These are phyloP conservation scores for Euphrasia confusa DNA, from an alignment of 257 asterid genomes.

Conservation along the genomic window DNA sequence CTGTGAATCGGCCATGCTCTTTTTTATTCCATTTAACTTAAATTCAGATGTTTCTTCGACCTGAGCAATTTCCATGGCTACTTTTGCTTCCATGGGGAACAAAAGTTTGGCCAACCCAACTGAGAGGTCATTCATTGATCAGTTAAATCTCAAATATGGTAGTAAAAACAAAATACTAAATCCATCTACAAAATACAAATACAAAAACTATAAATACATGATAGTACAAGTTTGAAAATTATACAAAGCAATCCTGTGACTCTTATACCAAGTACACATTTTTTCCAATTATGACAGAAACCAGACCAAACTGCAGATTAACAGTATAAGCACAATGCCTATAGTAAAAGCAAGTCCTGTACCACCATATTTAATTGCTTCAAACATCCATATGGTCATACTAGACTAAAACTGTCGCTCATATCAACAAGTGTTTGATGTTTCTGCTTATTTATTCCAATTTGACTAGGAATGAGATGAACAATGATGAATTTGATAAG, in stretches of 20 bases:
- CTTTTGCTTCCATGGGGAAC: slow-evolving; percentile 88
- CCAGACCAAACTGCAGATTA: background rate
- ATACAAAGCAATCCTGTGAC: slow-evolving; percentile 7
- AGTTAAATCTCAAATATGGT: slow-evolving; percentile 19
- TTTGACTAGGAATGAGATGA: slow-evolving; percentile 7
- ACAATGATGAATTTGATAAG: background rate
- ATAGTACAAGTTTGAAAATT: slow-evolving; percentile 6
- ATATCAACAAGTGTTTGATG: background rate
- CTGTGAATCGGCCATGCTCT: slow-evolving; percentile 37
- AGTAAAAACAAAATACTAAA: slow-evolving; percentile 6
- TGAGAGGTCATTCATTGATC: slow-evolving; percentile 30
- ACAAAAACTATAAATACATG: slow-evolving; percentile 17
- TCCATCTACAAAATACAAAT: slow-evolving; percentile 2
- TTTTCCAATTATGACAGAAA: slow-evolving; percentile 6
- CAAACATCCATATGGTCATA: background rate
- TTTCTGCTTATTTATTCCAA: slow-evolving; percentile 7
- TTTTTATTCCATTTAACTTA: slow-evolving; percentile 38
- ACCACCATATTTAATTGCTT: background rate
- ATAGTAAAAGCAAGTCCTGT: background rate
- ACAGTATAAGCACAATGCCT: background rate
- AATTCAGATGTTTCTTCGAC: slow-evolving; percentile 74
- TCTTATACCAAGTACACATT: slow-evolving; percentile 5
- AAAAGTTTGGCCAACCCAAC: slow-evolving; percentile 83
- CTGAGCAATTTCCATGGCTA: slow-evolving; percentile 97
- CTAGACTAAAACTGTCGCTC: background rate